Evolutionary conservation across 345 rosid genomes (phyloP).

Genomic region (Microthlaspi erraticum): DNA sequence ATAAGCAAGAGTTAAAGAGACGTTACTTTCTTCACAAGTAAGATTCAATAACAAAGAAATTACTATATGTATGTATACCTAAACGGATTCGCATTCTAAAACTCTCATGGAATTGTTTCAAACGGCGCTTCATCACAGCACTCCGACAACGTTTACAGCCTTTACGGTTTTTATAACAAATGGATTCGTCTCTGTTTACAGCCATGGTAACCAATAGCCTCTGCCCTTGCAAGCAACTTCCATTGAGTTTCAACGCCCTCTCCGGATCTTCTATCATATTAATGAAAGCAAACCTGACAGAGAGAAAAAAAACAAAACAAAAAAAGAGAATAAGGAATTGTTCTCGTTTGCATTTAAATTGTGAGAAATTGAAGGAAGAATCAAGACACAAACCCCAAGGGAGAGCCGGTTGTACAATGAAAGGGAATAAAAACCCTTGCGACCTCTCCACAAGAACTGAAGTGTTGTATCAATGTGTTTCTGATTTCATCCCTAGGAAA

Average conservation of each 20-base stretch:
- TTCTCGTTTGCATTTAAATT: neutral
- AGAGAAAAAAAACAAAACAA: neutral
- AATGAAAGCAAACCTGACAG: conserved; percentile 61
- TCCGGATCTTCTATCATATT: conserved; percentile 48
- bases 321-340: neutral
- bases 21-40: no score
- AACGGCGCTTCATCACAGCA: neutral
- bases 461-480: conserved; percentile 54
- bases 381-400: conserved; percentile 48
- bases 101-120: neutral
- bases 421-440: conserved; percentile 50
- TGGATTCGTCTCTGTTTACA: conserved; percentile 35
- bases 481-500: conserved; percentile 55
- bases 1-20: no score
- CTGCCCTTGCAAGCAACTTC: conserved; percentile 48
- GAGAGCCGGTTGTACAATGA: conserved; percentile 58
- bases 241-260: conserved; percentile 65
- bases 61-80: neutral
- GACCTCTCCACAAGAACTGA: conserved; percentile 64
- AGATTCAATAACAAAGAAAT: no score
- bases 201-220: conserved; percentile 60
- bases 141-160: neutral
- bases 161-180: neutral
- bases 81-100: neutral
- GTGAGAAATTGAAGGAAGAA: neutral